Conservation (phyloP, 1,284 basidiomycete species). For the Cronartium ribicola region DNA sequence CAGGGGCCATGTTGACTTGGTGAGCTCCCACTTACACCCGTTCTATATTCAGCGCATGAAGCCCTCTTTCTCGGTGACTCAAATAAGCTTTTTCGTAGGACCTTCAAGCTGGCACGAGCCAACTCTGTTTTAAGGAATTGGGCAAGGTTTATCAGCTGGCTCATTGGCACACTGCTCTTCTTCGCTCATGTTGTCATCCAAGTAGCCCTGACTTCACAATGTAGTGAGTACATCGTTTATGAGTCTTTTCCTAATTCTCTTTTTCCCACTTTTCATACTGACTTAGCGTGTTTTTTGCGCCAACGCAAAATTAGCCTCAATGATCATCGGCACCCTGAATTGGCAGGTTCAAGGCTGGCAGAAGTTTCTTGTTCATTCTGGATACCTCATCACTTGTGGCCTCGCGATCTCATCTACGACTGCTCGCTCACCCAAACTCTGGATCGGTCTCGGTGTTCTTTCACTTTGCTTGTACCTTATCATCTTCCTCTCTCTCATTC, state of each 20-base stretch:
- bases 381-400: slow-evolving; percentile 15
- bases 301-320: slow-evolving; percentile 13
- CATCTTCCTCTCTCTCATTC: slow-evolving; percentile 20
- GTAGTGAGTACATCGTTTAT: slow-evolving; percentile 22
- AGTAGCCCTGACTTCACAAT: slow-evolving; percentile 38
- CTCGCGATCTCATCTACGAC: slow-evolving; percentile 20
- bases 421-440: slow-evolving; percentile 27
- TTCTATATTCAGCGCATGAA: slow-evolving; percentile 3
- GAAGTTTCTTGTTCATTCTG: slow-evolving; percentile 31
- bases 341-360: slow-evolving; percentile 27
- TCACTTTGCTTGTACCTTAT: slow-evolving; percentile 24
- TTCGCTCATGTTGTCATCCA: slow-evolving; percentile 38
- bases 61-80: not conserved
- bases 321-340: slow-evolving; percentile 13
- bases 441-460: slow-evolving; percentile 28
- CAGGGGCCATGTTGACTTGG: slow-evolving; percentile 40
- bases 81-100: slow-evolving; percentile 3
- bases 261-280: not conserved
- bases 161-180: slow-evolving; percentile 35
- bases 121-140: slow-evolving; percentile 33
- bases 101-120: slow-evolving; percentile 36
- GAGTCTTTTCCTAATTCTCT: slow-evolving; percentile 8
- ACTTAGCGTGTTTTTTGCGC: not conserved
- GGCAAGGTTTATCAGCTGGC: slow-evolving; percentile 36
- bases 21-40: not conserved